Evolutionary conservation across 1,139 yeast genomes (phyloP), one percentile per base, ranked within the genome.

Genomic region (Diutina pseudorugosa): DNA sequence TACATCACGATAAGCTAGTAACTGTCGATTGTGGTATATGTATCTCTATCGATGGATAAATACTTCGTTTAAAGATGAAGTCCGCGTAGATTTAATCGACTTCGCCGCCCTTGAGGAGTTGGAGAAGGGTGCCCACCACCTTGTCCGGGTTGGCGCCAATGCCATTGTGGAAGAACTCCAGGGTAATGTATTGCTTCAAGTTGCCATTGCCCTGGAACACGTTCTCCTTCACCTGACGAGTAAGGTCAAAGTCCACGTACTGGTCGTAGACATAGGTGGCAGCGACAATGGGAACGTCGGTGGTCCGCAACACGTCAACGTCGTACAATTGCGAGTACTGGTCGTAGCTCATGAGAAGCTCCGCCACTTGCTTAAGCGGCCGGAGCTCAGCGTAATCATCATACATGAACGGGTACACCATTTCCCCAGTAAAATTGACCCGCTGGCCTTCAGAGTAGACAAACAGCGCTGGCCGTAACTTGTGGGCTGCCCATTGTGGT

Each of bases 371-470:
- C 54, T 71, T 70, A 51, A 79, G 65, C 7, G 65, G 66, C n/a
- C 64, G 57, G 47, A 80, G 65, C 56, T 75, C 77, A 0, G 62
- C 58, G 57, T 69, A 77, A 56, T 78, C 82, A 19, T 74, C 76
- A 57, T 62, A 72, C 76, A 77, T 76, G 14, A 76, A 71, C 54
- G 71, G 68, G 61, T 64, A 77, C 43, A 79, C 80, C 80, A 79
- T 78, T 58, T 80, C 84, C 7, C 83, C 81, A 1, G 82, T 77
- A 61, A 80, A 79, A 55, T 62, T 74, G n/a, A 75, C 65, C 18
- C 57, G 58, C 55, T 71, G 64, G 5, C 62, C 69, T 2, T 64
- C 59, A 1, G 53, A 51, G 40, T 62, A 60, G 6, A n/a, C 21
- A 18, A 16, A 45, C 21, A 18, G 23, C 27, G 30, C 19, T 8